Percentiles rank a stretch among this genome's conserved stretches.
These are phyloP conservation scores for Collybiopsis confluens DNA, from an alignment of 768 basidiomycete genomes.

Conservation along the genomic window DNA sequence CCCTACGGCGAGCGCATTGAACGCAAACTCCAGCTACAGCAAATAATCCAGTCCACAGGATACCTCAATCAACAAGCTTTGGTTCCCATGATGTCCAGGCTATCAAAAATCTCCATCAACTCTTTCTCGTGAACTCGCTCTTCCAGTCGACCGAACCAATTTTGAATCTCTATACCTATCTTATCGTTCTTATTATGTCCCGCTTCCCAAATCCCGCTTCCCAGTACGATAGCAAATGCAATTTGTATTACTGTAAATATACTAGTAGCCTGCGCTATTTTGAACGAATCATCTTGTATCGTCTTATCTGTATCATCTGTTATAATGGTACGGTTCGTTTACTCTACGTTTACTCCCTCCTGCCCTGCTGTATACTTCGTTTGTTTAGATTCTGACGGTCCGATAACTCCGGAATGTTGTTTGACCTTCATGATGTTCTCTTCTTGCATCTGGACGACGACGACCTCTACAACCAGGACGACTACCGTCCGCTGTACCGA, in stretches of 20 bases:
- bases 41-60: conserved; percentile 63
- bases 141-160: conserved; percentile 32
- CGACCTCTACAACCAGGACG: too few relatives aligned
- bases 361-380: too few relatives aligned
- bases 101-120: conserved; percentile 49
- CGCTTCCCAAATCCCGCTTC: conserved; percentile 32
- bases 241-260: conserved; percentile 72
- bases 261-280: conserved; percentile 32
- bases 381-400: too few relatives aligned
- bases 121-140: conserved; percentile 52
- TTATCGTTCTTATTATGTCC: conserved; percentile 36
- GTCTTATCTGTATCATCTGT: conserved; percentile 65
- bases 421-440: too few relatives aligned
- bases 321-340: conserved; percentile 55
- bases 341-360: conserved; percentile 66
- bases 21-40: conserved; percentile 95
- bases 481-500: too few relatives aligned
- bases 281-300: conserved; percentile 22
- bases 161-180: conserved; percentile 27
- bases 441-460: too few relatives aligned
- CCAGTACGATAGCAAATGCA: conserved; percentile 54
- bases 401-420: too few relatives aligned
- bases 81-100: conserved; percentile 55
- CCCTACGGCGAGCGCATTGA: conserved; percentile 99
- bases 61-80: conserved; percentile 60